Evolutionary conservation across 1,284 basidiomycete genomes (phyloP).

Genomic region (Sanghuangporus sanghuang): DNA sequence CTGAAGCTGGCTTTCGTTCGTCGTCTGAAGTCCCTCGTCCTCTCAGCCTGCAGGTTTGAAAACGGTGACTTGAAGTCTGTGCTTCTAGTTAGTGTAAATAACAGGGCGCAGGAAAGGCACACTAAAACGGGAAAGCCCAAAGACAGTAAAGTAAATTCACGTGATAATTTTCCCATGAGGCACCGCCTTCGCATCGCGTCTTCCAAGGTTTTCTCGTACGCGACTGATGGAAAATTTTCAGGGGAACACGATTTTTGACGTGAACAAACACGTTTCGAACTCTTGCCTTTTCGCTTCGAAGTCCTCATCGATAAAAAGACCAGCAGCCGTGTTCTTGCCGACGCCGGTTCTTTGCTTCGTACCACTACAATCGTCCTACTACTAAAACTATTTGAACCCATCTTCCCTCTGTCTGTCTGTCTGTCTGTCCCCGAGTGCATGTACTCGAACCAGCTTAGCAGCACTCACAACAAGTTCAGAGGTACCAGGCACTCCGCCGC

Average conservation of each 20-base stretch:
- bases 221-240: slow-evolving; percentile 5
- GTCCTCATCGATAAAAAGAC: not conserved
- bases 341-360: not conserved
- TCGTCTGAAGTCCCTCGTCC: too few relatives aligned
- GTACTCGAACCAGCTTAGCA: slow-evolving; percentile 84
- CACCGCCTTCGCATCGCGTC: not conserved
- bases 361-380: not conserved
- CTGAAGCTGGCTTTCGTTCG: too few relatives aligned
- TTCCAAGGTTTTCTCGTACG: not conserved
- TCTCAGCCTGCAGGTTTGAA: not conserved
- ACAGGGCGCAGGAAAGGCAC: not conserved
- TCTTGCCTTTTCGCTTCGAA: not conserved
- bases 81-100: not conserved
- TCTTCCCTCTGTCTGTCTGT: not conserved
- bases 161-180: slow-evolving; percentile 1
- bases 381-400: not conserved
- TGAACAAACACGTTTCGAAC: slow-evolving; percentile 3
- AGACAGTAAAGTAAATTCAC: not conserved
- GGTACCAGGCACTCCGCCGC: slow-evolving; percentile 68
- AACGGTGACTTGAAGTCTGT: not conserved
- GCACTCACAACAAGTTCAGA: slow-evolving; percentile 73
- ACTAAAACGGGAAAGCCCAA: not conserved
- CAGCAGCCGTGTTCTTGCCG: not conserved
- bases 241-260: not conserved
- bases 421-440: slow-evolving; percentile 44